A percentile compares a stretch with the other conserved stretches of the same genome.
These are phyloP conservation scores for Septoria linicola DNA, from an alignment of 2,329 filamentous ascomycete genomes.

Conservation along the genomic window DNA sequence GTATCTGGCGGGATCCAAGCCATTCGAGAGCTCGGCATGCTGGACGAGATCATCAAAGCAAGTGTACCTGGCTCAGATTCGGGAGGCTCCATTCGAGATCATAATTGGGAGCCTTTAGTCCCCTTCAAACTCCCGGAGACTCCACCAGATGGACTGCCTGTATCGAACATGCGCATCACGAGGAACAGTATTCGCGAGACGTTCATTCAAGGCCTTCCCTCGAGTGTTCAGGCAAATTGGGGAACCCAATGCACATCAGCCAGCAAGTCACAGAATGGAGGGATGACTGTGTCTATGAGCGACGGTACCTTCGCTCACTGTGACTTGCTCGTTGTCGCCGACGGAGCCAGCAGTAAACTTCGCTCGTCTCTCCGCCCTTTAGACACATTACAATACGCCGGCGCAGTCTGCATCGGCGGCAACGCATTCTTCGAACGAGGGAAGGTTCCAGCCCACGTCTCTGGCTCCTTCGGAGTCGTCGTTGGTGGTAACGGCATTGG, in stretches of 20 bases:
- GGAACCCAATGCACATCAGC: neutral
- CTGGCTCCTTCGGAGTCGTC: slow-evolving; percentile 24
- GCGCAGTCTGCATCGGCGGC: slow-evolving; percentile 12
- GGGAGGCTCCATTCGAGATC: neutral
- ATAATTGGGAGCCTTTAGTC: slow-evolving; percentile 1
- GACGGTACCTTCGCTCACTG: slow-evolving; percentile 13
- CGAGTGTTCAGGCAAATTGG: neutral
- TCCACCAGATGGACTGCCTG: slow-evolving; percentile 3
- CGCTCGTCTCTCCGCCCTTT: slow-evolving; percentile 10
- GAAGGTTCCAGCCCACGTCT: slow-evolving; percentile 10
- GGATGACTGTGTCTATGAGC: neutral
- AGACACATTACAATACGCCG: slow-evolving; percentile 14
- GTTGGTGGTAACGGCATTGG: slow-evolving; percentile 39
- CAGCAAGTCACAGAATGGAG: neutral
- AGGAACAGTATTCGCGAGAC: slow-evolving; percentile 4
- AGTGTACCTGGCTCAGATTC: slow-evolving; percentile 2
- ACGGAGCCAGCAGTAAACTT: slow-evolving; percentile 23
- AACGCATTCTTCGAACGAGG: slow-evolving; percentile 13
- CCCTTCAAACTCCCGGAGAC: neutral
- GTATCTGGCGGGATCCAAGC: slow-evolving; percentile 15
- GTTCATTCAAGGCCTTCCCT: slow-evolving; percentile 1
- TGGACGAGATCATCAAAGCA: slow-evolving; percentile 10
- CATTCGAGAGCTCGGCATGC: slow-evolving; percentile 15
- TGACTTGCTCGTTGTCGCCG: slow-evolving; percentile 23
- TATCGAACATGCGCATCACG: slow-evolving; percentile 6